Base-by-base conservation (phyloP, 352 stramenopile genomes). In the Globisporangium polare region DNA sequence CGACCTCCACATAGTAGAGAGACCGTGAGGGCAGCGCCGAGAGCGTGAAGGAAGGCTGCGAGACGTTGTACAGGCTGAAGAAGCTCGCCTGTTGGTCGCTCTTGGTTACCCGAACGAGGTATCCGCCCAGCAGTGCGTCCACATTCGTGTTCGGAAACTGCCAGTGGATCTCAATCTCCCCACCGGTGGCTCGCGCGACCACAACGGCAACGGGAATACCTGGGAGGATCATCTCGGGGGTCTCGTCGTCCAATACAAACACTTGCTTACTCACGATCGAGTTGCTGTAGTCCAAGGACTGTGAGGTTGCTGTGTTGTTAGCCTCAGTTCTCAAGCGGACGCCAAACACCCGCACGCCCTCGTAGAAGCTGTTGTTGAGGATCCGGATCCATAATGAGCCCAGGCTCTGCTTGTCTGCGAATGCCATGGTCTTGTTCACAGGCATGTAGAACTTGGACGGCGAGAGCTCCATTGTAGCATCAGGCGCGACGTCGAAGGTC, bases 181-280 rank as follows among this genome's bases (percentile, higher is more conserved):
- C 80, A 49, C 80, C 80, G 15, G 73, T 90, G 15, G 46, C 46
- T 26, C 63, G 63, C 1, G 58, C 45, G 33, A 70, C 18, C 1
- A 56, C 9, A 12, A 77, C 15, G n/a, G 45, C 24, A 0, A 41
- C 45, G 2, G 73, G 63, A 31, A 45, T 54, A 2, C 20, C 29
- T 1, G 80, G 76, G 1, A 86, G 47, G 5, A 59, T 47, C 26
- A 63, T 73, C 12, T 53, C 60, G 13, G 70, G 31, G 39, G 71
- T 72, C 52, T 90, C 80, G 27, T 90, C 73, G 20, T 90, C 80
- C 4, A 65, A 26, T 37, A 90, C 75, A 1, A 63, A 54, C 10
- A 90, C 39, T 26, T 66, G 50, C 7, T 65, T 69, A 1, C 70
- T 79, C 8, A 66, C 45, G 17, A 88, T 39, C 5, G 62, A 27